Evolutionary conservation across 805 yeast species (phyloP), one percentile per base, ranked within the genome.

Genomic region (Kodamaea jinghongensis): DNA sequence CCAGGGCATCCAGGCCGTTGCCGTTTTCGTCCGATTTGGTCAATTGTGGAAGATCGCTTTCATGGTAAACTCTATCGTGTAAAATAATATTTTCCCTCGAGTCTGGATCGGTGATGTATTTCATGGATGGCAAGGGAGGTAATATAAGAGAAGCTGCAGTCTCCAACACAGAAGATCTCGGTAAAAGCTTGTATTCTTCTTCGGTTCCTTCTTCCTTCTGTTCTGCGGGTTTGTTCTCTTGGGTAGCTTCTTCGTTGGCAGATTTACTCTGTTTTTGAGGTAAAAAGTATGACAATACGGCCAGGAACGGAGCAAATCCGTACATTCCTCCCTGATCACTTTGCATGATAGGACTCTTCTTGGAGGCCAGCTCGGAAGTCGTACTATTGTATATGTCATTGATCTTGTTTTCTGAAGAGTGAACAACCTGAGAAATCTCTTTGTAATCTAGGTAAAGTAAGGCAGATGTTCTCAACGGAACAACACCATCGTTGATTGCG

Each of bases 401-500:
- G 22, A 38, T 37, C n/a, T 39, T 30, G 26, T 42, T 40, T 8
- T 38, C 46, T 4, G 34, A 28, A 3, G 41, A 38, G 25, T 42
- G 38, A 32, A 43, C 30, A 15, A 37, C 46, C 22, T 56, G 48
- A 1, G 60, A 43, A 10, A 69, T 45, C 3, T 88, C 95, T 43
- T 75, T 75, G 85, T 95, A 89, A 58, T 93, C 98, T 10, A 93
- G 60, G 53, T 83, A 91, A 17, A 91, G 61, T 38, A 91, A 64
- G 0, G 97, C 88, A 0, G 96, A 81, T 0, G 99, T 93, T 37
- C 98, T 68, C 50, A 93, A 66, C 0, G 99, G 98, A 2, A 93
- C 99, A 38, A 93, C 89, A 2, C 99, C 99, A 63, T 93, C 99
- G 60, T 93, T 83, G 13, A 86, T 71, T 0, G 86, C 82, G 61